Percentiles rank a stretch among this genome's conserved stretches.
These are phyloP conservation scores for Diaporthe caulivora DNA, from an alignment of 2,329 filamentous ascomycete species.

Conservation along the genomic window DNA sequence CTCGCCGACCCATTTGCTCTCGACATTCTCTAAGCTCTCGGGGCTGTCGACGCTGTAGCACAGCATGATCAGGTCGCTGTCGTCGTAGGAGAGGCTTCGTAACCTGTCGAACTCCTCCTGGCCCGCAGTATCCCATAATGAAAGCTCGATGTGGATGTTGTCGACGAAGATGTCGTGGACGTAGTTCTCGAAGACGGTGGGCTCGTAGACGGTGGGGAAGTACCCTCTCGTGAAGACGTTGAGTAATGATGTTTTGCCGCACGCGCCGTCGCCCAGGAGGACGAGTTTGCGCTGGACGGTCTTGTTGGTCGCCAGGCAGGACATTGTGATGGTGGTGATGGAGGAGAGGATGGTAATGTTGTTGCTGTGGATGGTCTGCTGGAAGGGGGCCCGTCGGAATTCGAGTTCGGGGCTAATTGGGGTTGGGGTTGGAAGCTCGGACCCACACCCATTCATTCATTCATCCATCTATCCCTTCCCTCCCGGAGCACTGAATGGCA, in stretches of 20 bases:
- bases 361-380: slow-evolving; percentile 14
- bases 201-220: slow-evolving; percentile 98
- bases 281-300: slow-evolving; percentile 97
- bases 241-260: slow-evolving; percentile 94
- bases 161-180: slow-evolving; percentile 99
- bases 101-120: slow-evolving; percentile 99
- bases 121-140: slow-evolving; percentile 97
- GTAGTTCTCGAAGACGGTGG: slow-evolving; percentile 99
- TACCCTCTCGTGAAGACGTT: slow-evolving; percentile 99
- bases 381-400: slow-evolving; percentile 10
- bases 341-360: slow-evolving; percentile 16
- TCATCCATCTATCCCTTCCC: slow-evolving; percentile 5
- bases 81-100: slow-evolving; percentile 94
- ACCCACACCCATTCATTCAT: slow-evolving; percentile 8
- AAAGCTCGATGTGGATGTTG: slow-evolving; percentile 95
- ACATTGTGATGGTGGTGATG: slow-evolving; percentile 28
- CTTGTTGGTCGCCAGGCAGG: slow-evolving; percentile 58
- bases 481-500: neutral
- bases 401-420: slow-evolving; percentile 22
- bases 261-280: slow-evolving; percentile 94
- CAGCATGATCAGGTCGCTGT: slow-evolving; percentile 98
- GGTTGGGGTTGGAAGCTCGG: slow-evolving; percentile 27
- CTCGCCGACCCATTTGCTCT: slow-evolving; percentile 98
- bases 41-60: slow-evolving; percentile 98
- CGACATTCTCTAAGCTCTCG: slow-evolving; percentile 97